These are phyloP conservation scores for Antitrichia curtipendula DNA, from an alignment of 225 moss, liverwort and hornwort genomes.

Conservation along the genomic window DNA sequence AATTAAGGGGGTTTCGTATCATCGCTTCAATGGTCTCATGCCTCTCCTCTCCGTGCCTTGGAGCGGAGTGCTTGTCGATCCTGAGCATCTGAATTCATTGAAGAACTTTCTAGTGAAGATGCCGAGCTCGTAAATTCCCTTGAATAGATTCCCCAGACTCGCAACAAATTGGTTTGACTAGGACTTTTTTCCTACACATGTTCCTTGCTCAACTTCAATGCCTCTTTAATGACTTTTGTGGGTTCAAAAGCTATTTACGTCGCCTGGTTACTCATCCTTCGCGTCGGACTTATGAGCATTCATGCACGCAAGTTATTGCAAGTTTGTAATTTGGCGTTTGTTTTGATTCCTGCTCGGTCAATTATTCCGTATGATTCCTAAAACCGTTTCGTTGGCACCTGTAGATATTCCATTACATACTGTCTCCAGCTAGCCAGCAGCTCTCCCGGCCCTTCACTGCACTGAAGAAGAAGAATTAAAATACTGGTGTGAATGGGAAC, in stretches of 20 bases:
- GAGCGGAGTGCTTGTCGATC: constrained; percentile 23
- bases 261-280: not conserved
- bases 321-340: constrained; percentile 7
- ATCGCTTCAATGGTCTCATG: constrained; percentile 8
- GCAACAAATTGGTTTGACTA: constrained; percentile 13
- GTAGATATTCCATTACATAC: not conserved
- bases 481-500: not conserved
- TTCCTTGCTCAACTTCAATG: constrained; percentile 13
- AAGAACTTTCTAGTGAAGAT: constrained; percentile 29
- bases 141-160: constrained; percentile 3
- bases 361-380: not conserved
- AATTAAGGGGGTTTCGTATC: not conserved
- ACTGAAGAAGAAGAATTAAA: not conserved
- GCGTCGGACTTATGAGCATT: not conserved
- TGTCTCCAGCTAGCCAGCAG: not conserved
- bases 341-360: not conserved
- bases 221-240: not conserved
- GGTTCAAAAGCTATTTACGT: not conserved
- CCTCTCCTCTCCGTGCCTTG: constrained; percentile 2
- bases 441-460: not conserved
- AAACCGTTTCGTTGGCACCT: not conserved
- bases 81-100: constrained; percentile 11
- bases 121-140: not conserved
- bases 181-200: not conserved
- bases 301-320: not conserved